Evolutionary conservation across 2,329 filamentous ascomycete genomes (phyloP).

Genomic region (Fusarium tjaetaba): DNA sequence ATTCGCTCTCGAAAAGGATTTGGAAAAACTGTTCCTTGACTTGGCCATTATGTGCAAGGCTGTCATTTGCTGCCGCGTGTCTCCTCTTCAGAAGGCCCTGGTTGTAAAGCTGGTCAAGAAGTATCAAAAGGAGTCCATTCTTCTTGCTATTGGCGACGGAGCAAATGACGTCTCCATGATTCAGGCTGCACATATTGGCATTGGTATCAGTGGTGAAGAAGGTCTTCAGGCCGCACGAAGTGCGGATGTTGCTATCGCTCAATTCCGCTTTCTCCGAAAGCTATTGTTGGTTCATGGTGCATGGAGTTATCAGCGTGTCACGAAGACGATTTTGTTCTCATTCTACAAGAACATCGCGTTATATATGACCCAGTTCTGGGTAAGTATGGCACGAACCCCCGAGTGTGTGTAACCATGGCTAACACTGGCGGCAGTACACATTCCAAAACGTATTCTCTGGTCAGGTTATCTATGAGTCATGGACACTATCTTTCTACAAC

Average conservation of each 20-base stretch:
- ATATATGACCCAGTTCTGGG: slow-evolving; percentile 99
- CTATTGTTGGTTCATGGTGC: slow-evolving; percentile 93
- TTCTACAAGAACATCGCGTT: slow-evolving; percentile 99
- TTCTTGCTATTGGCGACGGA: slow-evolving; percentile 95
- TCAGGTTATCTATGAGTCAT: slow-evolving; percentile 98
- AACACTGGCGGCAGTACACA: slow-evolving; percentile 72
- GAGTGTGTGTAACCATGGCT: slow-evolving; percentile 8
- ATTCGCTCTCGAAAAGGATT: slow-evolving; percentile 89
- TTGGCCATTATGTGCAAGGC: slow-evolving; percentile 96
- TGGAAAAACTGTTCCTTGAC: slow-evolving; percentile 94
- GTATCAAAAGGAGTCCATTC: slow-evolving; percentile 85
- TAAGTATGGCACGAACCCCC: slow-evolving; percentile 56
- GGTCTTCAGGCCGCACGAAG: slow-evolving; percentile 96
- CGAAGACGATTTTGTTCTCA: slow-evolving; percentile 96
- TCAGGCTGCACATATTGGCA: slow-evolving; percentile 95
- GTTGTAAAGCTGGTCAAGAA: slow-evolving; percentile 99
- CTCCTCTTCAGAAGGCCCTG: slow-evolving; percentile 93
- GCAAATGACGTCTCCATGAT: slow-evolving; percentile 99
- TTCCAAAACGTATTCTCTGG: slow-evolving; percentile 99
- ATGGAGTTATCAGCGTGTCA: slow-evolving; percentile 97
- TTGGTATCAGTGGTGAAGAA: slow-evolving; percentile 96
- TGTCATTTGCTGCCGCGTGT: slow-evolving; percentile 98
- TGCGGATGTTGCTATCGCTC: slow-evolving; percentile 93
- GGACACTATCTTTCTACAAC: slow-evolving; percentile 99
- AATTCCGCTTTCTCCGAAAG: slow-evolving; percentile 95